Percentiles rank a stretch among this genome's conserved stretches.
Evolutionary conservation across 208 protist species (phyloP).

Genomic region (Trypanosoma brucei): DNA sequence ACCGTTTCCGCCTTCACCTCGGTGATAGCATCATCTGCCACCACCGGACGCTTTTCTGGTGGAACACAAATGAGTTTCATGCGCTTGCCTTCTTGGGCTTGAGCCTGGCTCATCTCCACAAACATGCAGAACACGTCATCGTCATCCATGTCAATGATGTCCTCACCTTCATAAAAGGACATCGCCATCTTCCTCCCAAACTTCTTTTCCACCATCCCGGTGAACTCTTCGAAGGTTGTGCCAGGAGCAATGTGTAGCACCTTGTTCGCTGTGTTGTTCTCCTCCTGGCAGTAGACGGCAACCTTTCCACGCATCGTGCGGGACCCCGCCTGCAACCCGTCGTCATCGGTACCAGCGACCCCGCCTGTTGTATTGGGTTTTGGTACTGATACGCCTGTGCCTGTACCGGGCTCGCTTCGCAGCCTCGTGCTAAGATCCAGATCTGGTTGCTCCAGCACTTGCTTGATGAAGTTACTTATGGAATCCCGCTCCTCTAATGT

Average conservation of each 20-base stretch:
- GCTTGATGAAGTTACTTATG: conserved; percentile 72
- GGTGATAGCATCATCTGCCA: conserved; percentile 45
- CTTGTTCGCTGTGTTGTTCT: conserved; percentile 45
- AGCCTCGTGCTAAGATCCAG: conserved; percentile 33
- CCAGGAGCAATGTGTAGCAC: conserved; percentile 58
- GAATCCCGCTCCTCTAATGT: conserved; percentile 55
- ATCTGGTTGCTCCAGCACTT: conserved; percentile 58
- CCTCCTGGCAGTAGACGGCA: conserved; percentile 73
- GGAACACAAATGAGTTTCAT: conserved; percentile 69
- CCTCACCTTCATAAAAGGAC: conserved; percentile 79
- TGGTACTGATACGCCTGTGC: not conserved
- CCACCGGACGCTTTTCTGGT: conserved; percentile 22
- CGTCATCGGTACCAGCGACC: conserved; percentile 22
- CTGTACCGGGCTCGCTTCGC: conserved; percentile 29
- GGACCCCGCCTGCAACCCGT: conserved; percentile 19
- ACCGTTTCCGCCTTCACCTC: not conserved
- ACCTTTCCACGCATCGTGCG: conserved; percentile 57
- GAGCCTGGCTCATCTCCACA: conserved; percentile 48
- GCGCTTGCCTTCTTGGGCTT: conserved; percentile 49
- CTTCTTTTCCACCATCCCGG: conserved; percentile 70
- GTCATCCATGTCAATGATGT: conserved; percentile 80
- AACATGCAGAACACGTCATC: conserved; percentile 85
- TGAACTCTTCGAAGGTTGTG: conserved; percentile 75
- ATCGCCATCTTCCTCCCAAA: conserved; percentile 58
- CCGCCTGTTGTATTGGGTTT: not conserved